These are phyloP conservation scores for Teunomyces pallodes DNA, from an alignment of 805 yeast species.

Conservation along the genomic window DNA sequence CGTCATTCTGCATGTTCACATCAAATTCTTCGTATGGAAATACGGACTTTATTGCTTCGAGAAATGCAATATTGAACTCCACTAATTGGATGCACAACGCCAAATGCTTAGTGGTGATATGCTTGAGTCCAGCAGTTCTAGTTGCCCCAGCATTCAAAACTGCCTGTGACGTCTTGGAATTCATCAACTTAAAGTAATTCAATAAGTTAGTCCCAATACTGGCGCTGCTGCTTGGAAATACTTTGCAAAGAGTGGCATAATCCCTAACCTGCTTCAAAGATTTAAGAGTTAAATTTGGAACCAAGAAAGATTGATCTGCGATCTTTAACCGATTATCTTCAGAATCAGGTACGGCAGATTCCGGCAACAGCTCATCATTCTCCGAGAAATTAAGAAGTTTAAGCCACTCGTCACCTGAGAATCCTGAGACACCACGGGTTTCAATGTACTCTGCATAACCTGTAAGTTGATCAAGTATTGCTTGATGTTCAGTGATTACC, in stretches of 20 bases:
- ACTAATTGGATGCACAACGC: constrained; percentile 68
- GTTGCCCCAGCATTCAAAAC: constrained; percentile 77
- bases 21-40: constrained; percentile 8
- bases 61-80: constrained; percentile 41
- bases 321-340: constrained; percentile 11
- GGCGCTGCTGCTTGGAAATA: constrained; percentile 48
- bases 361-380: background rate
- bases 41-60: constrained; percentile 25
- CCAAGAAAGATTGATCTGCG: constrained; percentile 21
- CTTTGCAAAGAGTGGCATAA: constrained; percentile 53
- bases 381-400: constrained; percentile 23
- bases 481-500: constrained; percentile 28
- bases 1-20: constrained; percentile 17
- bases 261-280: constrained; percentile 39
- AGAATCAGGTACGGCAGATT: background rate
- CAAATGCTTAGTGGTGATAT: constrained; percentile 69
- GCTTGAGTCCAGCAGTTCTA: constrained; percentile 67
- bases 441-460: constrained; percentile 24
- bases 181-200: constrained; percentile 43
- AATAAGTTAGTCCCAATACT: constrained; percentile 46
- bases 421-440: constrained; percentile 17
- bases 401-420: constrained; percentile 28
- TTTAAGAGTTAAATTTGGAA: constrained; percentile 27
- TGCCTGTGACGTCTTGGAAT: constrained; percentile 54
- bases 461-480: constrained; percentile 20